A percentile compares a stretch with the other conserved stretches of the same genome.
Conservation (phyloP, 371 early-diverging fungal genomes). For the Gilbertella persicaria region DNA sequence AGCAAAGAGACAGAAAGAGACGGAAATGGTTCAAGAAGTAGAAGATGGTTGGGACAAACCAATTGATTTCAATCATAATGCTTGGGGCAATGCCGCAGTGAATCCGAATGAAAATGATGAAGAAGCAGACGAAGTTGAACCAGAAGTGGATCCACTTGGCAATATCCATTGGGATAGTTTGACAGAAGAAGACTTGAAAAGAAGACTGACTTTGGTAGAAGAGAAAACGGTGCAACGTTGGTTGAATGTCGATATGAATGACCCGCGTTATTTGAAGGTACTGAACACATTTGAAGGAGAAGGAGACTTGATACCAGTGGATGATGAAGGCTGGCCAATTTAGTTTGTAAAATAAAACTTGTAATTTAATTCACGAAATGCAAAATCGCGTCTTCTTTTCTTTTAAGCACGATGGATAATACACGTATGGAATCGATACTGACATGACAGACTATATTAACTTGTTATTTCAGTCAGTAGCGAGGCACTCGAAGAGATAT, state of each 20-base stretch:
- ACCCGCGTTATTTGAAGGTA: slow-evolving; percentile 40
- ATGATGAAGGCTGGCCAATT: slow-evolving; percentile 29
- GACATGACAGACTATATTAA: not conserved
- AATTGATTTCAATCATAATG: not conserved
- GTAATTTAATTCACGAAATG: too few relatives aligned
- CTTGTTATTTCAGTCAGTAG: not conserved
- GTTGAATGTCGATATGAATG: slow-evolving; percentile 39
- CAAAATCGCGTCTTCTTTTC: not conserved
- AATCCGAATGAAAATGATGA: slow-evolving; percentile 21
- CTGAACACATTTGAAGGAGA: slow-evolving; percentile 30
- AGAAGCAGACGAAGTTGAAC: slow-evolving; percentile 22
- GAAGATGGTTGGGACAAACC: slow-evolving; percentile 40
- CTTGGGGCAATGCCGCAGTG: not conserved
- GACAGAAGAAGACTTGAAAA: slow-evolving; percentile 42
- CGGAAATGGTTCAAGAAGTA: not conserved
- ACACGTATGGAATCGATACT: not conserved
- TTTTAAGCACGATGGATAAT: not conserved
- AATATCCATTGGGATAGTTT: slow-evolving; percentile 42
- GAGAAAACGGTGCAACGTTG: slow-evolving; percentile 38
- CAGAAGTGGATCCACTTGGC: slow-evolving; percentile 29
- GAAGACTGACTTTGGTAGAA: slow-evolving; percentile 31
- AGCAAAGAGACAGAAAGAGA: not conserved
- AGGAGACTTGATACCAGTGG: slow-evolving; percentile 11
- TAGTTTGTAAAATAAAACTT: too few relatives aligned
- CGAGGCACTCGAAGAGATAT: slow-evolving; percentile 6